Conservation (phyloP, 2,329 filamentous ascomycete species). For the Myriosclerotinia curreyana region DNA sequence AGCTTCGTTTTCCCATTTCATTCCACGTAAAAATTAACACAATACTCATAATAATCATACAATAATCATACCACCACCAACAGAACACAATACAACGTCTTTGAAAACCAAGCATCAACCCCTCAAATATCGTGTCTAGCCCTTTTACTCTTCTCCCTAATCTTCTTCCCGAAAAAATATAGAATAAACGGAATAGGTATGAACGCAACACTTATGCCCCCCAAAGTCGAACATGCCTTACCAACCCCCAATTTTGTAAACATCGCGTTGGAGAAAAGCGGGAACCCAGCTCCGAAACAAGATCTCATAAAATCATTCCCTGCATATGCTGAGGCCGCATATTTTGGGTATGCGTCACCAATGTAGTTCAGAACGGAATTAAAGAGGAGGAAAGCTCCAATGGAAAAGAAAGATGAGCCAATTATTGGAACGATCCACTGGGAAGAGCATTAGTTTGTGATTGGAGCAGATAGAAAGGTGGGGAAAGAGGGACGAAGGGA, state of each 20-base stretch:
- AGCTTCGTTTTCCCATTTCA: too few species aligned
- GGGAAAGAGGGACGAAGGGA: too few species aligned
- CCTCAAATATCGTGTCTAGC: constrained; percentile 17
- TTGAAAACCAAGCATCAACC: background rate
- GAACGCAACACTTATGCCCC: constrained; percentile 54
- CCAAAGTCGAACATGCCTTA: constrained; percentile 60
- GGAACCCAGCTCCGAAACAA: constrained; percentile 40
- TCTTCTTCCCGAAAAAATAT: constrained; percentile 56
- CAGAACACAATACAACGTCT: background rate
- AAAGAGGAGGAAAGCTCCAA: constrained; percentile 47
- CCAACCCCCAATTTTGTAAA: constrained; percentile 51
- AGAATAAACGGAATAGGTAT: constrained; percentile 63
- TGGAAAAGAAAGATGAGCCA: constrained; percentile 45
- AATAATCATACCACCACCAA: background rate
- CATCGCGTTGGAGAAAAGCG: constrained; percentile 36
- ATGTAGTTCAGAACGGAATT: constrained; percentile 46
- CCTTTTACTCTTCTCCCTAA: constrained; percentile 42
- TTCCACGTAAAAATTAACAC: background rate
- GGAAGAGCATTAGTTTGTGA: constrained; percentile 33
- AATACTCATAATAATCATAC: background rate
- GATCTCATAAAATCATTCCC: constrained; percentile 42
- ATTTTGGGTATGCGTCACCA: constrained; percentile 41
- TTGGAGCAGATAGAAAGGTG: too few species aligned
- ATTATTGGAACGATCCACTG: constrained; percentile 58
- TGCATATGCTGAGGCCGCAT: constrained; percentile 42